These are phyloP conservation scores for Suillus americanus DNA, from an alignment of 768 basidiomycete species.

Conservation along the genomic window DNA sequence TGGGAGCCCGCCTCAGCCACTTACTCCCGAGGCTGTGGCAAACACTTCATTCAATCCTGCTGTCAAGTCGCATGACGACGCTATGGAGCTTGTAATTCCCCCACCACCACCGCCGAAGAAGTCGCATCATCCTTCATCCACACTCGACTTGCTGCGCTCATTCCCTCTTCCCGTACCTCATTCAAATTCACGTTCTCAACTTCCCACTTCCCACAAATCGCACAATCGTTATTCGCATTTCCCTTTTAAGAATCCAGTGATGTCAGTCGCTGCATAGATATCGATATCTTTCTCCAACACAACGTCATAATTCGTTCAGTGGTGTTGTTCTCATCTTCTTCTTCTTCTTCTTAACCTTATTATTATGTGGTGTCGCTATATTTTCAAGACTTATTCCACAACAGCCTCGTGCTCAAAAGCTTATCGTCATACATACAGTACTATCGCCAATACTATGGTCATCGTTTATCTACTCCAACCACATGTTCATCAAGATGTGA, in stretches of 20 bases:
- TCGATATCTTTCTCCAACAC: not conserved
- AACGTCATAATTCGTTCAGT: not conserved
- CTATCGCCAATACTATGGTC: not conserved
- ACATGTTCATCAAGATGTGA: not conserved
- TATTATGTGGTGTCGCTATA: conserved; percentile 33
- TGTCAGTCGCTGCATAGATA: conserved; percentile 25
- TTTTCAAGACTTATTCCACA: conserved; percentile 35
- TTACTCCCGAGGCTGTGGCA: conserved; percentile 28
- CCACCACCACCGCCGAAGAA: conserved; percentile 25
- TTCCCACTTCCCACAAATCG: conserved; percentile 23
- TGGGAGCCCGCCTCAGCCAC: conserved; percentile 32
- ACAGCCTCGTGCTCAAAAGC: conserved; percentile 11
- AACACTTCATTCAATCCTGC: conserved; percentile 19
- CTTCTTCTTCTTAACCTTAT: not conserved
- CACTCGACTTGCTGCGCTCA: conserved; percentile 44
- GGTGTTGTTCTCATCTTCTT: not conserved
- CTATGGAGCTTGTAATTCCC: conserved; percentile 22
- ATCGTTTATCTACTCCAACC: conserved; percentile 2
- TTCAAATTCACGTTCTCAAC: conserved; percentile 16
- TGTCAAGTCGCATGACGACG: conserved; percentile 30
- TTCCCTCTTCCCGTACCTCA: conserved; percentile 47
- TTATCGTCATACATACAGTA: conserved; percentile 3
- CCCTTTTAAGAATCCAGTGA: conserved; percentile 15
- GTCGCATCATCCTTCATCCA: conserved; percentile 27
- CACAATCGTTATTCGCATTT: conserved; percentile 27